phyloP scores from a whole-genome alignment of 176 grass and related monocot species.

The Hordeum marinum region DNA sequence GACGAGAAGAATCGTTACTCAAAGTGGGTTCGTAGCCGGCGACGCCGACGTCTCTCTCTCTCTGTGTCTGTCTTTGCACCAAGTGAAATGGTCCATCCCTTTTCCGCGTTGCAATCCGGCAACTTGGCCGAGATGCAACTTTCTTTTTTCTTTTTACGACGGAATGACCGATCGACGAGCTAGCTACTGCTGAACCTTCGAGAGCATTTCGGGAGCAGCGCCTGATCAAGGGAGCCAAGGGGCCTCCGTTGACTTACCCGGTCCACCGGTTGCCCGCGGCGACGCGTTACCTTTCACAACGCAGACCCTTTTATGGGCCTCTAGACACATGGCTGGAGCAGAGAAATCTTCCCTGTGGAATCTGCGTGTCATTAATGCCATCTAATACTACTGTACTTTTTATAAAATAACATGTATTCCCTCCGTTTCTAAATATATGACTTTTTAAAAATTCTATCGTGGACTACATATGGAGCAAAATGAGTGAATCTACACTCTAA shows the following conservation, averaged over 20 bases:
- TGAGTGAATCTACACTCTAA: too few relatives aligned
- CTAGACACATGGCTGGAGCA: neutral
- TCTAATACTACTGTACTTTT: neutral
- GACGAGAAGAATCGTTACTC: neutral
- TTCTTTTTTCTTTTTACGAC: neutral
- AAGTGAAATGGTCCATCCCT: neutral
- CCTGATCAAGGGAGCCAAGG: slow-evolving; percentile 17
- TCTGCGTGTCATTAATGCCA: neutral
- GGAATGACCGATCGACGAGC: neutral
- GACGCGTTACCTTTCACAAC: neutral
- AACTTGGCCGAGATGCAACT: slow-evolving; percentile 21
- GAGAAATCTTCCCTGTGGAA: neutral
- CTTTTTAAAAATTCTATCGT: too few relatives aligned
- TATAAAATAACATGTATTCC: too few relatives aligned
- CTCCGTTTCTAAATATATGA: too few relatives aligned
- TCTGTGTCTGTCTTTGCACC: neutral
- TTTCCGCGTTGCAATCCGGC: neutral
- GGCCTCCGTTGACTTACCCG: neutral
- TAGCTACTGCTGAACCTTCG: neutral
- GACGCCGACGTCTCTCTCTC: neutral
- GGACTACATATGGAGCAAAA: too few relatives aligned
- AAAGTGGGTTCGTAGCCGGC: neutral
- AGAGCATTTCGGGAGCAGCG: neutral
- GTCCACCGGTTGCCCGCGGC: slow-evolving; percentile 8
- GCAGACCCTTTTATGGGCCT: neutral